phyloP scores from a whole-genome alignment of 2,329 filamentous ascomycete species.

The Aureobasidium leucospermi region DNA sequence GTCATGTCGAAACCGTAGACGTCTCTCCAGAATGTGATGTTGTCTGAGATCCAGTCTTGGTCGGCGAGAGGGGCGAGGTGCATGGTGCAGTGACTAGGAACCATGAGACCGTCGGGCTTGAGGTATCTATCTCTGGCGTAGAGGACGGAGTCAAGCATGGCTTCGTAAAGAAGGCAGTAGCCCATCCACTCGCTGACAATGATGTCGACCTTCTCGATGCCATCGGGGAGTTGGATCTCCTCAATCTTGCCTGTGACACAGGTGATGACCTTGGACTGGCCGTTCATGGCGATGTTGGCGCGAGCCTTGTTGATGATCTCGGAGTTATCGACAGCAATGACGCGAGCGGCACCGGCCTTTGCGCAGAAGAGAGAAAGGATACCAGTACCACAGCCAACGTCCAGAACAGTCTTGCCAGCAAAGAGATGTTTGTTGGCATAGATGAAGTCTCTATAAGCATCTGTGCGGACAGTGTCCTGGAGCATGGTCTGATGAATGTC shows the following conservation, averaged over 20 bases:
- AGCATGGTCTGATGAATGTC: constrained; percentile 96
- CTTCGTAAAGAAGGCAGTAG: constrained; percentile 86
- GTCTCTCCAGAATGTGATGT: constrained; percentile 79
- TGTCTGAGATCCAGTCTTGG: constrained; percentile 67
- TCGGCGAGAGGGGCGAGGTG: constrained; percentile 76
- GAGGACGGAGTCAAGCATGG: constrained; percentile 89
- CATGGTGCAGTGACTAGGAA: constrained; percentile 77
- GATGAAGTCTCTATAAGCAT: constrained; percentile 90
- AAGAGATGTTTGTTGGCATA: constrained; percentile 87
- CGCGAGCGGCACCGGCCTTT: constrained; percentile 75
- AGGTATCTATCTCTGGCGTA: constrained; percentile 84
- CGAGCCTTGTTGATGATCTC: constrained; percentile 81
- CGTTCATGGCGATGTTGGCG: constrained; percentile 77
- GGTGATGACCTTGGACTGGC: constrained; percentile 64
- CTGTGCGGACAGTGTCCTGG: constrained; percentile 79
- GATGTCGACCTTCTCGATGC: constrained; percentile 73
- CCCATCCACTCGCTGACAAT: constrained; percentile 99
- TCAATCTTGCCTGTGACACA: constrained; percentile 82
- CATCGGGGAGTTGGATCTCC: constrained; percentile 61
- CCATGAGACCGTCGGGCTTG: constrained; percentile 69
- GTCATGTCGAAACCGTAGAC: constrained; percentile 95
- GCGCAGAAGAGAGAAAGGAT: constrained; percentile 95
- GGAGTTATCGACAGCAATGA: constrained; percentile 88
- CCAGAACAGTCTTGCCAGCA: constrained; percentile 75
- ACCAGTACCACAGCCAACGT: constrained; percentile 76